Conservation (phyloP, 768 basidiomycete genomes). For the Rhizopogon rudus region DNA sequence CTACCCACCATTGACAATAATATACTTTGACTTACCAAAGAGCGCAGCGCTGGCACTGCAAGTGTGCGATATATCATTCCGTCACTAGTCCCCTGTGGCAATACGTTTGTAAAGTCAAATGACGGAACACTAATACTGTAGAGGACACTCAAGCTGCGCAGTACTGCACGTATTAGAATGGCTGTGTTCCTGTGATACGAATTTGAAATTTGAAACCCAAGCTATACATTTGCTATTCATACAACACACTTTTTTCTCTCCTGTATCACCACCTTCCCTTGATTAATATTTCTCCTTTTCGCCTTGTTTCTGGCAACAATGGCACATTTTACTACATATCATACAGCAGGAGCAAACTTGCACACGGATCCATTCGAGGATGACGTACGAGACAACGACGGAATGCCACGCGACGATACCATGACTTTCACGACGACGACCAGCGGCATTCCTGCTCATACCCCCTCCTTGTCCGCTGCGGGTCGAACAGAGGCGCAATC, state of each 20-base stretch:
- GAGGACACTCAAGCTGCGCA: too few species aligned
- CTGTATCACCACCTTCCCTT: conserved; percentile 1
- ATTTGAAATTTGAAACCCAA: neutral
- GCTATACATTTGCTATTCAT: too few species aligned
- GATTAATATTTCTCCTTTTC: neutral
- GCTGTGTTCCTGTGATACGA: neutral
- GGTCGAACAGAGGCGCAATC: conserved; percentile 18
- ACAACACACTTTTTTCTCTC: neutral
- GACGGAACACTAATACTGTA: too few species aligned
- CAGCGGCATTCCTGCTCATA: conserved; percentile 14
- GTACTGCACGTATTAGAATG: too few species aligned
- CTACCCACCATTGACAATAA: too few species aligned
- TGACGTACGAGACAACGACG: conserved; percentile 12
- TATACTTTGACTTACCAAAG: too few species aligned
- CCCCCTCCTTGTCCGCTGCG: conserved; percentile 3
- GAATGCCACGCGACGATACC: conserved; percentile 12
- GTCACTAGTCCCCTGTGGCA: too few species aligned
- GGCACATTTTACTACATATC: conserved; percentile 13
- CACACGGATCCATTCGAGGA: conserved; percentile 23
- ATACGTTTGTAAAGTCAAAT: too few species aligned
- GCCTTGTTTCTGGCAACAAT: conserved; percentile 22
- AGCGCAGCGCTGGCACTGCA: too few species aligned
- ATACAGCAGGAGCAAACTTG: conserved; percentile 5
- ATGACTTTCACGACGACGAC: conserved; percentile 15
- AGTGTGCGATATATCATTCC: too few species aligned